phyloP scores from a whole-genome alignment of 495 filamentous ascomycete species.

The Glutinoglossum americanum region DNA sequence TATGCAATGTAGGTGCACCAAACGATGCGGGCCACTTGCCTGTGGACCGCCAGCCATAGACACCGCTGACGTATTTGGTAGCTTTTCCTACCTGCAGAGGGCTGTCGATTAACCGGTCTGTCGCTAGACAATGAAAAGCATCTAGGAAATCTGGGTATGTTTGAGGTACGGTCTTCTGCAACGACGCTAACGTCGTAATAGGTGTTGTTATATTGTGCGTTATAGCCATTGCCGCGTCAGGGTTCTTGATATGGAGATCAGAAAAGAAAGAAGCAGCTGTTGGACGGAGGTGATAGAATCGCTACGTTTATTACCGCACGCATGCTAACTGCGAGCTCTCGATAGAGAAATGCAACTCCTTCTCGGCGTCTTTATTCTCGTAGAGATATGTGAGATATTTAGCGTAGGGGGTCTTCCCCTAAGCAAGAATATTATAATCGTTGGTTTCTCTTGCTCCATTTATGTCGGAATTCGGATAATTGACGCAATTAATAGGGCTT shows the following conservation, averaged over 20 bases:
- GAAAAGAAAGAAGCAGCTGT: conserved; percentile 88
- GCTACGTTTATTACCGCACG: not conserved
- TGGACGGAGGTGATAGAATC: conserved; percentile 49
- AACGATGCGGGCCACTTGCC: not conserved
- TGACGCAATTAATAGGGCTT: conserved; percentile 40
- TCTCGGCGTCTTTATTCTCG: conserved; percentile 64
- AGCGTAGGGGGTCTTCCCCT: conserved; percentile 77
- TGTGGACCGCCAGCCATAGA: conserved; percentile 3
- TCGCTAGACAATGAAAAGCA: conserved; percentile 35
- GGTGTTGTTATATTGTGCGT: conserved; percentile 79
- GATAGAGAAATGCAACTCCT: conserved; percentile 91
- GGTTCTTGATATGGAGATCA: conserved; percentile 53
- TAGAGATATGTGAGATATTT: conserved; percentile 92
- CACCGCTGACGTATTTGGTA: conserved; percentile 16
- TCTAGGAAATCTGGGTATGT: conserved; percentile 72
- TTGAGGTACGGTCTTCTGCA: not conserved
- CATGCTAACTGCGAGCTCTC: not conserved
- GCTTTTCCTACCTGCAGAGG: conserved; percentile 36
- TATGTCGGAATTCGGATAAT: not conserved
- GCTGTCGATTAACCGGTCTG: conserved; percentile 57
- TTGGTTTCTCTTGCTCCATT: conserved; percentile 21
- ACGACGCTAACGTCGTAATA: conserved; percentile 14
- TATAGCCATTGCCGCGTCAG: conserved; percentile 46
- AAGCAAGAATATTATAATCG: conserved; percentile 37
- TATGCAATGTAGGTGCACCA: conserved; percentile 69